Conservation (phyloP, 2,329 filamentous ascomycete species). For the Fusarium paranaense region DNA sequence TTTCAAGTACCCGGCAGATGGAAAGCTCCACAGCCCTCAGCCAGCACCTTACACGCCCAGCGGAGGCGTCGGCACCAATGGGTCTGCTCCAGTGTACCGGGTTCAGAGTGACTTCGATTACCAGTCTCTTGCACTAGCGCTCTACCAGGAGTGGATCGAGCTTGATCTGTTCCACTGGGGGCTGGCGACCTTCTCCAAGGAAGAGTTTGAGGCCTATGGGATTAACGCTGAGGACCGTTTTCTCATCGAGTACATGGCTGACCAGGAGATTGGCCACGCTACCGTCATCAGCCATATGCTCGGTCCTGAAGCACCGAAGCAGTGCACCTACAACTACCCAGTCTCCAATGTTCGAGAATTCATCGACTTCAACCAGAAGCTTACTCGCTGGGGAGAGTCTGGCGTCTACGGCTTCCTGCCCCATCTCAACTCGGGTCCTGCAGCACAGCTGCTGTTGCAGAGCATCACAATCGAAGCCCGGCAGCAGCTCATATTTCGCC, state of each 20-base stretch:
- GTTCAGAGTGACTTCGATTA: constrained; percentile 87
- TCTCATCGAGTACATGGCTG: constrained; percentile 80
- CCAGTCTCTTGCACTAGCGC: constrained; percentile 77
- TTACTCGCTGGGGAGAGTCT: constrained; percentile 84
- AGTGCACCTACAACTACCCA: constrained; percentile 87
- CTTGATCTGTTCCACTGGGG: constrained; percentile 85
- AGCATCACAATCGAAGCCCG: constrained; percentile 83
- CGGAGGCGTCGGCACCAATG: constrained; percentile 82
- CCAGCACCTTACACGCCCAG: constrained; percentile 79
- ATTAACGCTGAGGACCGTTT: constrained; percentile 76
- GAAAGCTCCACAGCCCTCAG: constrained; percentile 73
- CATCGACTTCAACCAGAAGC: constrained; percentile 85
- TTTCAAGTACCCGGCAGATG: constrained; percentile 78
- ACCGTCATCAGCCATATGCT: constrained; percentile 84
- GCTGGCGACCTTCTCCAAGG: constrained; percentile 73
- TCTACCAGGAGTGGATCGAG: constrained; percentile 89
- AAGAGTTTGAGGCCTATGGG: constrained; percentile 77
- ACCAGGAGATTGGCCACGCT: constrained; percentile 83
- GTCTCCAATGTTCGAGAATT: constrained; percentile 80
- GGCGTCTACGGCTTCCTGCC: constrained; percentile 85
- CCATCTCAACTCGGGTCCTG: constrained; percentile 81
- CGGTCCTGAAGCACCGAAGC: constrained; percentile 74
- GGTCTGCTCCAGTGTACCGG: constrained; percentile 79
- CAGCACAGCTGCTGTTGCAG: constrained; percentile 78
- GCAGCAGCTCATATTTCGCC: constrained; percentile 87